Conservation (phyloP, 768 basidiomycete genomes). For the Lanmaoa pseudosensibilis region DNA sequence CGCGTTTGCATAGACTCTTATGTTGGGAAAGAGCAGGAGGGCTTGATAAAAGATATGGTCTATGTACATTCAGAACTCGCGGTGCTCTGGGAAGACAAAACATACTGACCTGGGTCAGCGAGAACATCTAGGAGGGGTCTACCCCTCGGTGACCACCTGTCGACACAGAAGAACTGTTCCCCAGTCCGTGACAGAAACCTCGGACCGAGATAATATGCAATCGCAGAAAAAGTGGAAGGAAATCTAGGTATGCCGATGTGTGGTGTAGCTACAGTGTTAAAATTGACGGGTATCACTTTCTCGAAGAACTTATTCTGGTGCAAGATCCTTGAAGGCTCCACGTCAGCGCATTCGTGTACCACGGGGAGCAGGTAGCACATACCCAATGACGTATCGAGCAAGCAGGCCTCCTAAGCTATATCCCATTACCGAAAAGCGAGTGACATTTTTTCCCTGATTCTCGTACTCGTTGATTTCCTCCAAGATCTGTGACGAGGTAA, state of each 20-base stretch:
- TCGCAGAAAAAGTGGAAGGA: constrained; percentile 54
- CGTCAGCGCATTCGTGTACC: constrained; percentile 6
- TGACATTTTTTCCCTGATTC: constrained; percentile 54
- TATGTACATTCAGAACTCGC: constrained; percentile 27
- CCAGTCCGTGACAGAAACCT: constrained; percentile 76
- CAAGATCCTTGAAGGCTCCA: constrained; percentile 47
- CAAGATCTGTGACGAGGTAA: constrained; percentile 45
- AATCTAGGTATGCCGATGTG: constrained; percentile 74
- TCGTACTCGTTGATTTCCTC: constrained; percentile 55
- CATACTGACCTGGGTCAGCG: constrained; percentile 66
- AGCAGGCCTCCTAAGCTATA: constrained; percentile 83
- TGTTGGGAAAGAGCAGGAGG: constrained; percentile 60
- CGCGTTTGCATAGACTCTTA: constrained; percentile 82
- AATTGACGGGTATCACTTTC: constrained; percentile 69
- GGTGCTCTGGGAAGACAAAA: background rate
- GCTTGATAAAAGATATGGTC: constrained; percentile 77
- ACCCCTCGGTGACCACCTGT: constrained; percentile 70
- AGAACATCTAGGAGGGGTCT: constrained; percentile 71
- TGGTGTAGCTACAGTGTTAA: constrained; percentile 82
- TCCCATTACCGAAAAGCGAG: constrained; percentile 71
- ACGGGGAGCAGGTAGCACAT: constrained; percentile 14
- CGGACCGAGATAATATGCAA: constrained; percentile 60
- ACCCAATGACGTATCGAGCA: constrained; percentile 77
- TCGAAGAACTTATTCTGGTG: constrained; percentile 72
- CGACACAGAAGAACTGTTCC: constrained; percentile 71